Conservation (phyloP, 2,329 filamentous ascomycete genomes). For the Gliomastix tumulicola region DNA sequence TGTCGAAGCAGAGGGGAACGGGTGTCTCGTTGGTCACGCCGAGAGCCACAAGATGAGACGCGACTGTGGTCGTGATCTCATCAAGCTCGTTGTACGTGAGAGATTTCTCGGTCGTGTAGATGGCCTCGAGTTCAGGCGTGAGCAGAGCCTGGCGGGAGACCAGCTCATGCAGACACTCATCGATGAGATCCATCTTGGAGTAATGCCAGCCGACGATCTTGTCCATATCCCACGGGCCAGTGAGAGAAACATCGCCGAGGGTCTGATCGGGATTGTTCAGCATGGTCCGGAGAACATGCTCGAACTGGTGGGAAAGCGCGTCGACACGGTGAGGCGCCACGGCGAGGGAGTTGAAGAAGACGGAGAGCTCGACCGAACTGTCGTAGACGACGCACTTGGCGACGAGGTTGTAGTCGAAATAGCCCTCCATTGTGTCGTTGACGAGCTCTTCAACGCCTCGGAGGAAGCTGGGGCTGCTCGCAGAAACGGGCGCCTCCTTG, state of each 20-base stretch:
- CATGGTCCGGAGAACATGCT: neutral
- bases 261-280: neutral
- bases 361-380: slow-evolving; percentile 1
- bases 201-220: neutral
- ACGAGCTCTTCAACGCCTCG: neutral
- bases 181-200: neutral
- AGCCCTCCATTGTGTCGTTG: slow-evolving; percentile 11
- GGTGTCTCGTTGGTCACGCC: slow-evolving; percentile 15
- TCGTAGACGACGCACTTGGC: neutral
- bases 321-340: slow-evolving; percentile 1
- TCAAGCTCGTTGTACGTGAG: slow-evolving; percentile 3
- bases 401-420: slow-evolving; percentile 2
- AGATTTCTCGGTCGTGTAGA: slow-evolving; percentile 4
- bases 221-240: neutral
- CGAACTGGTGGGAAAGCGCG: neutral
- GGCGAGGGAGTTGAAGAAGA: no score
- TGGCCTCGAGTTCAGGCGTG: slow-evolving; percentile 5
- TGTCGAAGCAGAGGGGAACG: slow-evolving; percentile 16
- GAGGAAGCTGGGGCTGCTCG: neutral
- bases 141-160: slow-evolving; percentile 1
- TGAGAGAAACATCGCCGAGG: neutral
- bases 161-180: no score
- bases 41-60: slow-evolving; percentile 1
- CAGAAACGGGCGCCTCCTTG: neutral
- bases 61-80: neutral